Evolutionary conservation across 257 asterid genomes (phyloP).

Genomic region (Salvia hispanica): DNA sequence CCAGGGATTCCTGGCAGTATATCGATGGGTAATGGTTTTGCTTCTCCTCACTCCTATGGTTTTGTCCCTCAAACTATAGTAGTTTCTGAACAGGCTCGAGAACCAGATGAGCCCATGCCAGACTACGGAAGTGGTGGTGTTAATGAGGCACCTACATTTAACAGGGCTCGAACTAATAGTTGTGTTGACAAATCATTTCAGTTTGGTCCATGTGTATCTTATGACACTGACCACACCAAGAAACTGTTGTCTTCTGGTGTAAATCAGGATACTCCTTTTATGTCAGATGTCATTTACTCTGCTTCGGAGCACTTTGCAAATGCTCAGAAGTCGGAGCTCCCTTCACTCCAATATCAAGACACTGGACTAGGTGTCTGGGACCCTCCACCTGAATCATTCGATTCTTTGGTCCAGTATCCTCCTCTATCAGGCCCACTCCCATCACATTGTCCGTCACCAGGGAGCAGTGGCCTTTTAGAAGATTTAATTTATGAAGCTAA

Average conservation of each 20-base stretch:
- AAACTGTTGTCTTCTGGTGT: constrained; percentile 41
- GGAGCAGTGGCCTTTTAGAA: constrained; percentile 70
- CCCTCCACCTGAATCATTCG: constrained; percentile 50
- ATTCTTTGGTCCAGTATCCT: constrained; percentile 49
- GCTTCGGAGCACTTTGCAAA: constrained; percentile 60
- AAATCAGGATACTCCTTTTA: constrained; percentile 44
- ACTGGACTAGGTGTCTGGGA: constrained; percentile 52
- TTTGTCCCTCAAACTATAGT: constrained; percentile 44
- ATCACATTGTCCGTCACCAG: constrained; percentile 50
- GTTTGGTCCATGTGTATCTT: constrained; percentile 41
- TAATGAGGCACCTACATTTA: constrained; percentile 36
- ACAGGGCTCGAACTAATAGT: constrained; percentile 37
- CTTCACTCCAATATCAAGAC: constrained; percentile 78
- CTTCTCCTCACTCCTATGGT: constrained; percentile 45
- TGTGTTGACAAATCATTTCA: constrained; percentile 40
- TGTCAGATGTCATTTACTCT: constrained; percentile 55
- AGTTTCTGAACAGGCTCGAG: constrained; percentile 40
- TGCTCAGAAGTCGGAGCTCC: constrained; percentile 79
- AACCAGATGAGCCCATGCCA: constrained; percentile 44
- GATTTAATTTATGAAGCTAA: constrained; percentile 63
- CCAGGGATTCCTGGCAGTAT: constrained; percentile 39
- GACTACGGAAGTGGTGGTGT: constrained; percentile 36
- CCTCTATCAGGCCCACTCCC: constrained; percentile 43
- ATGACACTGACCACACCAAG: constrained; percentile 43
- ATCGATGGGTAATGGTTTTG: constrained; percentile 39